Evolutionary conservation across 164 flowering plant genomes (phyloP), one percentile per base, ranked within the genome.

Genomic region (Berberis thunbergii): DNA sequence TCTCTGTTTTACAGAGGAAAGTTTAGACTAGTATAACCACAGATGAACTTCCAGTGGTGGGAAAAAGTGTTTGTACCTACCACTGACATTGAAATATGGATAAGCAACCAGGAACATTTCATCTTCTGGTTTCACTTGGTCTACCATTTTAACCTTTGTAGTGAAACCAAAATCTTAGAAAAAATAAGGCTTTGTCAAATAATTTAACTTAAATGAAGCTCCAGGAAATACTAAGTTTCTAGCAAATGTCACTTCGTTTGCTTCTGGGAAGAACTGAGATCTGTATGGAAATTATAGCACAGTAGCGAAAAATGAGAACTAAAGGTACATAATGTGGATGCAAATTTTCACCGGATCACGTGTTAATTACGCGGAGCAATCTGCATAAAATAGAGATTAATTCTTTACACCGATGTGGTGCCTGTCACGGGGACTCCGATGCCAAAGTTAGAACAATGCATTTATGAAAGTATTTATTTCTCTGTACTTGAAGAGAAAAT

Each of bases 61-160:
- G 26, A 26, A 26, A 26, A 26, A 26, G 26, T 26, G 26, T 26
- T 66, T 62, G 55, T 55, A 67, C 40, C 54, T 82, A 83, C 93
- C 96, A 73, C 88, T 86, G 65, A 93, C 98, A 73, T 90, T 93
- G 61, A 88, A 93, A 75, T 93, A 90, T 41, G 98, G 97, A 77
- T 93, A 93, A 13, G 83, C 98, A 58, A 87, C 94, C 54, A 90
- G 54, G 76, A 88, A 88, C 7, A 88, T 74, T 60, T 90, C 94
- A 74, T 93, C 98, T 69, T 86, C 91, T 61, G 89, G 82, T 72
- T 83, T 88, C 69, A 90, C 97, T 13, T 92, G 87, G 64, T 88
- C 98, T 40, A 80, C 71, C 97, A 90, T 93, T 75, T 84, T 93
- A 56, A 93, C 87, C 68, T 86, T 90, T 50, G 80, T 53, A 54